Base-by-base conservation (phyloP, 495 filamentous ascomycete genomes). In the Aspergillus egyptiacus region DNA sequence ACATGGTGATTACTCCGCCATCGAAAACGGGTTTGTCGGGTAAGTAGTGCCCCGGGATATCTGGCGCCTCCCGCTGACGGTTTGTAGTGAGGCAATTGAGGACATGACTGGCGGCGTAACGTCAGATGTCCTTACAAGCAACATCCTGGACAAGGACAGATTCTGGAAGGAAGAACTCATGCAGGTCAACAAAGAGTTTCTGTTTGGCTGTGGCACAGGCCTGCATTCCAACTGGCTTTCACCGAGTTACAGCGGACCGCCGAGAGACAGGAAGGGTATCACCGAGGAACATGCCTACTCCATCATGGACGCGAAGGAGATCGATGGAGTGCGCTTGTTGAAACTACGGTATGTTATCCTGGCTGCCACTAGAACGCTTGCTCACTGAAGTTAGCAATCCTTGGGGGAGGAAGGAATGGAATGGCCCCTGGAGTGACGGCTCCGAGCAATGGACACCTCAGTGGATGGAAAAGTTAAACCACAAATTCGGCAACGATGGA, bases 41-140 rank as follows among this genome's bases (percentile, higher is more conserved):
- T 80, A 64, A n/a, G n/a, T n/a, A n/a, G n/a, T n/a, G n/a, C n/a
- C n/a, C n/a, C n/a, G n/a, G n/a, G n/a, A n/a, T n/a, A n/a, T n/a
- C n/a, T n/a, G n/a, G n/a, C n/a, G n/a, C n/a, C n/a, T n/a, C 10
- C 13, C 11, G 39, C 46, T 54, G 10, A 45, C 15, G 23, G 35
- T 38, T 54, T 2, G 14, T 59, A 78, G 87, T 13, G 91, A 97
- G 61, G 91, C 84, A 2, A 83, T 96, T 38, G 91, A 97, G 65
- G 91, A 97, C 64, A 71, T 96, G 15, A 96, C 90, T 2, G 91
- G 91, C 8, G 91, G 91, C 4, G 88, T 96, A 10, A 94, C 90
- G 0, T 85, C 83, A 0, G 84, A 89, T 57, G 63, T 96, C 6
- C 80, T 87, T 28, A 81, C 89, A 0, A 81, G 79, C 8, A 89